Evolutionary conservation across 83 land plant species (phyloP).

Genomic region (Picea abies): DNA sequence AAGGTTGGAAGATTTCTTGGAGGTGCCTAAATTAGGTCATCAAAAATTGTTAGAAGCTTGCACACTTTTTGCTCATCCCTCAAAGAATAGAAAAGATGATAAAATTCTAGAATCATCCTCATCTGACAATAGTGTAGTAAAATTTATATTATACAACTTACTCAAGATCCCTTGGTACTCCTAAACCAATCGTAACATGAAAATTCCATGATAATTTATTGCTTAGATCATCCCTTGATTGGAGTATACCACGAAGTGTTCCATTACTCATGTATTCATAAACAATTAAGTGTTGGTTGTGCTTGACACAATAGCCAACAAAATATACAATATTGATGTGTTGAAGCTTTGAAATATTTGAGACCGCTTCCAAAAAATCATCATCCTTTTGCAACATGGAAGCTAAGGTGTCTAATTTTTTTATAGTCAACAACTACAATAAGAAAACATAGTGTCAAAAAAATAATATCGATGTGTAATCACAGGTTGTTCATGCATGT

Average conservation of each 20-base stretch:
- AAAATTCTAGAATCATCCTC: background rate
- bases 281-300: slow-evolving; percentile 76
- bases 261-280: slow-evolving; percentile 73
- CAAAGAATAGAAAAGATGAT: no score
- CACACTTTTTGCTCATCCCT: no score
- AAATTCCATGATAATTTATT: slow-evolving; percentile 70
- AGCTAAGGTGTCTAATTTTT: slow-evolving; percentile 64
- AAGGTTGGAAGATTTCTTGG: slow-evolving; percentile 75
- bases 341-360: slow-evolving; percentile 56
- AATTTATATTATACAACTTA: slow-evolving; percentile 32
- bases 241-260: slow-evolving; percentile 77
- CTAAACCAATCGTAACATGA: slow-evolving; percentile 76
- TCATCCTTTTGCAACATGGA: slow-evolving; percentile 49
- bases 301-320: slow-evolving; percentile 86
- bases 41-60: no score
- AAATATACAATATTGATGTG: slow-evolving; percentile 75
- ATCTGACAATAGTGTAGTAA: background rate
- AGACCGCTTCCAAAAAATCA: slow-evolving; percentile 63
- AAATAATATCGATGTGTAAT: background rate
- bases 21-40: slow-evolving; percentile 55
- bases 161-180: slow-evolving; percentile 89
- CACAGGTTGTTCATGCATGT: no score
- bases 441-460: background rate
- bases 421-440: slow-evolving; percentile 71
- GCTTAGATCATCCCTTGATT: slow-evolving; percentile 48